Evolutionary conservation across 345 rosid genomes (phyloP).

Genomic region (Eucalyptus globulus): DNA sequence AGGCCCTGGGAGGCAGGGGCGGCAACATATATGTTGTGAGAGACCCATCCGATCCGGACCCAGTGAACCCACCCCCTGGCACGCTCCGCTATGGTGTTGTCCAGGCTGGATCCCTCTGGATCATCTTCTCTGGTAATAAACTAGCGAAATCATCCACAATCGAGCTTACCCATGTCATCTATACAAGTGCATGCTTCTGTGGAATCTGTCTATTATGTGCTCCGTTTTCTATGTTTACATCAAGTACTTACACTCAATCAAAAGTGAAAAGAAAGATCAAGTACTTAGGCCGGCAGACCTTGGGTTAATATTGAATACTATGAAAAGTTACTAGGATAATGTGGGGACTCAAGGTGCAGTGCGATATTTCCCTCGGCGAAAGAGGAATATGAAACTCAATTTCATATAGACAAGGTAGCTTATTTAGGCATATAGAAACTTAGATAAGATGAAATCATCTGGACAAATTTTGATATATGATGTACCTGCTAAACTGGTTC

Average conservation of each 20-base stretch:
- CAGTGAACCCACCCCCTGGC: background rate
- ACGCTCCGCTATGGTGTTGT: conserved; percentile 3
- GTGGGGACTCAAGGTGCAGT: background rate
- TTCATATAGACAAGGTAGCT: background rate
- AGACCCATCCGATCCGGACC: background rate
- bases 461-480: background rate
- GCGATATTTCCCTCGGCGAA: background rate
- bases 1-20: conserved; percentile 1
- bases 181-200: background rate
- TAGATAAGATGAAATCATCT: background rate
- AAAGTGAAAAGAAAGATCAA: background rate
- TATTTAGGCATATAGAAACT: background rate
- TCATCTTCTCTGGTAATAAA: background rate
- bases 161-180: background rate
- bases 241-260: background rate
- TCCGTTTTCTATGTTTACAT: background rate
- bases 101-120: conserved; percentile 9
- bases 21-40: background rate
- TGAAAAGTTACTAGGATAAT: background rate
- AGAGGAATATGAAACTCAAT: background rate
- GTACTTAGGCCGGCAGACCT: background rate
- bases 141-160: background rate
- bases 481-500: background rate
- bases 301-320: background rate
- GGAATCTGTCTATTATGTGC: background rate